Evolutionary conservation across 2,329 filamentous ascomycete genomes (phyloP), one percentile per base, ranked within the genome.

Genomic region (Fusarium stilboides): DNA sequence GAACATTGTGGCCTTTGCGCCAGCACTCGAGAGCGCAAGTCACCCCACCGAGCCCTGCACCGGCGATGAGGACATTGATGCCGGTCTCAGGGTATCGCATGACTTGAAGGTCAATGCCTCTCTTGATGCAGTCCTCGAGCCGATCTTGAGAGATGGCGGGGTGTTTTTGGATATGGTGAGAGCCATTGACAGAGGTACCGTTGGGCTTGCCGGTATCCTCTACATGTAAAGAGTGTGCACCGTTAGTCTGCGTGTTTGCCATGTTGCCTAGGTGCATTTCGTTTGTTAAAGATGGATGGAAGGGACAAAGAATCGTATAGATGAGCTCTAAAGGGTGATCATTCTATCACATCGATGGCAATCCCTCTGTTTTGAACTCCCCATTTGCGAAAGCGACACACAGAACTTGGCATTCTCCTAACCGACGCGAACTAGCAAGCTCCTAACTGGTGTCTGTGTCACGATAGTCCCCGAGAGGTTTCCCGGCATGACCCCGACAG

Each of bases 1-100:
- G 65, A 4, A 68, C 65, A 3, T 63, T 68, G 10, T 68, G 65
- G 6, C 65, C 65, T 33, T 68, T 68, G 6, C 65, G 65, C 65
- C 65, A 68, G 4, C 65, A 68, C 31, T 68, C 65, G 5, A 68
- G 65, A 1, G 65, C 65, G 3, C 65, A 68, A 0, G 65, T 66
- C 0, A 68, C 45, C 0, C 65, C 65, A 1, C 65, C 65, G 1
- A 68, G 42, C 2, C 65, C 65, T 2, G 65, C 65, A 12, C 65
- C 65, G 0, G 65, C 60, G 4, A 68, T 68, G 24, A 68, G 50
- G 3, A 69, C 54, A 1, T 22, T 66, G 19, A 68, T 69, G 0
- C 65, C 65, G 0, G 65, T 69, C 5, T 68, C 51, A 4, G 65
- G 65, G 26, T 69, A 68, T 1, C 65, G 65, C 47, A 68, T 69